Evolutionary conservation across 1,139 yeast species (phyloP).

Genomic region (Sugiyamaella castrensis): DNA sequence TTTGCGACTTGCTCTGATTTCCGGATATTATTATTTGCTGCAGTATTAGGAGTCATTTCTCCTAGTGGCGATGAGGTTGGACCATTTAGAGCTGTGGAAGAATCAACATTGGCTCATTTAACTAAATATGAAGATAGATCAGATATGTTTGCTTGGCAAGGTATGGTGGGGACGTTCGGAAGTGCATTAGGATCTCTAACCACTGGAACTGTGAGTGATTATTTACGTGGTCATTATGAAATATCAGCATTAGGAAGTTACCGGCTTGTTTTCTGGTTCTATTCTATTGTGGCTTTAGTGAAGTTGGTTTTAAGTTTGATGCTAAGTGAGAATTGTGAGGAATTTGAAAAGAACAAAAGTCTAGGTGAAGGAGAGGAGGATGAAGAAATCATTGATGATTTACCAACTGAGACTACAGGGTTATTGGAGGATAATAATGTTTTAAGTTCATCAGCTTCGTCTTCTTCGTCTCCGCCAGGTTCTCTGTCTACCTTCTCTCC

Average conservation of each 20-base stretch:
- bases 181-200: constrained; percentile 69
- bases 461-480: neutral
- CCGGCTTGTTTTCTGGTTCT: constrained; percentile 55
- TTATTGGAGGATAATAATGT: neutral
- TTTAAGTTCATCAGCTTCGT: neutral
- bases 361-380: neutral
- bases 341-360: neutral
- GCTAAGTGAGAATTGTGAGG: constrained; percentile 57
- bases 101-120: constrained; percentile 78
- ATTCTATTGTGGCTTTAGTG: constrained; percentile 53
- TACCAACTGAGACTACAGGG: constrained; percentile 5
- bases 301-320: constrained; percentile 55
- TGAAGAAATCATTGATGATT: neutral
- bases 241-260: constrained; percentile 48
- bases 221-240: constrained; percentile 37
- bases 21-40: constrained; percentile 58
- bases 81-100: constrained; percentile 87
- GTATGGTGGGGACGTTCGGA: constrained; percentile 68
- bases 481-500: constrained; percentile 14
- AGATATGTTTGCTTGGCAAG: constrained; percentile 69
- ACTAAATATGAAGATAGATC: constrained; percentile 66
- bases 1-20: constrained; percentile 57
- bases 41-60: constrained; percentile 67
- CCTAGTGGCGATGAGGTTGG: constrained; percentile 94
- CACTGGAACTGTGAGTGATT: constrained; percentile 59